Percentiles rank a stretch among this genome's conserved stretches.
These are phyloP conservation scores for Elsinoe fawcettii DNA, from an alignment of 2,329 filamentous ascomycete genomes.

Conservation along the genomic window DNA sequence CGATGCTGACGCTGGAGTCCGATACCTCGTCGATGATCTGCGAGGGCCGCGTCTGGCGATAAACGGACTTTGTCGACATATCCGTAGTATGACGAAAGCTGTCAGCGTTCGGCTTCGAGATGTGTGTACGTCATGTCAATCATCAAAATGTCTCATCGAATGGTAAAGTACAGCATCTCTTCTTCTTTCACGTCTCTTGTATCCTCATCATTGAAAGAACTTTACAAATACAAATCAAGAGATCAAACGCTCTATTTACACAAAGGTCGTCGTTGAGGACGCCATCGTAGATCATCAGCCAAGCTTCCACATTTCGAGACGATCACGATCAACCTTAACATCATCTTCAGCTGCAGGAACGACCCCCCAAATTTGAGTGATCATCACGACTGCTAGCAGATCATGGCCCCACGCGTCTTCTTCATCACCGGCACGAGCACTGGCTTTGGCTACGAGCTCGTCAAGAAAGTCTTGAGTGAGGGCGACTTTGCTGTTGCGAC, in stretches of 20 bases:
- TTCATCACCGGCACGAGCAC: slow-evolving; percentile 42
- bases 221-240: no score
- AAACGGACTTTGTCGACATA: neutral
- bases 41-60: no score
- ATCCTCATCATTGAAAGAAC: no score
- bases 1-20: no score
- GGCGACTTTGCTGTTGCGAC: slow-evolving; percentile 41
- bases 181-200: neutral
- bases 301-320: neutral
- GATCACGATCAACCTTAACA: neutral
- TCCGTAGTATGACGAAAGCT: neutral
- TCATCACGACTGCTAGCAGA: neutral
- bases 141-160: neutral
- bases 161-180: neutral
- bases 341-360: neutral
- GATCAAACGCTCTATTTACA: neutral
- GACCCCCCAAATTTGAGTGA: neutral
- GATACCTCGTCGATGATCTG: no score
- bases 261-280: neutral
- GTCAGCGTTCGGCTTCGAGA: neutral
- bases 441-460: slow-evolving; percentile 40
- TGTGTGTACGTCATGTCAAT: neutral
- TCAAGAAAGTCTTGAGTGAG: slow-evolving; percentile 35
- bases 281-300: neutral
- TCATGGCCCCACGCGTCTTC: slow-evolving; percentile 29